A percentile compares a stretch with the other conserved stretches of the same genome.
Evolutionary conservation across 805 yeast genomes (phyloP).

Genomic region (Wickerhamomyces subpelliculosus): DNA sequence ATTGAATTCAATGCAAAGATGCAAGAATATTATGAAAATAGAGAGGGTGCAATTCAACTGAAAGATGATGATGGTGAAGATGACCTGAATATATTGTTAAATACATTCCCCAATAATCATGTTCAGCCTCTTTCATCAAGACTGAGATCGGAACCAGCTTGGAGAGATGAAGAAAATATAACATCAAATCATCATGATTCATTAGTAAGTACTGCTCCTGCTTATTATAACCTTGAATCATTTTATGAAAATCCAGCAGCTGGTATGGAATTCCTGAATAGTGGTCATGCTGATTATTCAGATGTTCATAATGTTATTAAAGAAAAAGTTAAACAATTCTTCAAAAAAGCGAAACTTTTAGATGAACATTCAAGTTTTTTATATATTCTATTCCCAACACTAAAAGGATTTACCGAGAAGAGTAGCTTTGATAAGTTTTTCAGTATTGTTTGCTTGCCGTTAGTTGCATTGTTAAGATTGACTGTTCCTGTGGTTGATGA

Average conservation of each 20-base stretch:
- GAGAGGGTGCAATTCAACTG: conserved; percentile 8
- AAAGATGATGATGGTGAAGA: background rate
- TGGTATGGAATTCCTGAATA: too few species aligned
- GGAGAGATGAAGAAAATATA: background rate
- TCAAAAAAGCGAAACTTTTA: conserved; percentile 2
- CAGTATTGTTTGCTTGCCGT: conserved; percentile 27
- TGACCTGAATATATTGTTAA: background rate
- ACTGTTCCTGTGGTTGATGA: conserved; percentile 29
- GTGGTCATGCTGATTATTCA: too few species aligned
- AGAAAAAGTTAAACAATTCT: background rate
- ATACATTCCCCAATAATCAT: background rate
- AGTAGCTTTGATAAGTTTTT: conserved; percentile 20
- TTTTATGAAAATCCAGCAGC: background rate
- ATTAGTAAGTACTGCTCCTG: conserved; percentile 1
- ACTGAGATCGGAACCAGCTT: background rate
- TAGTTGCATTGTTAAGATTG: conserved; percentile 25
- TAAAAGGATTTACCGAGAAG: conserved; percentile 21
- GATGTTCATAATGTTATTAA: conserved; percentile 9
- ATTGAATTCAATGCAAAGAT: conserved; percentile 16
- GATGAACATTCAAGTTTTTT: conserved; percentile 1
- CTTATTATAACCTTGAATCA: background rate
- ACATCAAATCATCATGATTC: too few species aligned
- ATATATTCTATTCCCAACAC: conserved; percentile 24
- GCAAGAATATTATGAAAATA: conserved; percentile 3
- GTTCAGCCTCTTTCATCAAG: background rate